Conservation (phyloP, 768 basidiomycete genomes). For the Calocera viscosa region DNA sequence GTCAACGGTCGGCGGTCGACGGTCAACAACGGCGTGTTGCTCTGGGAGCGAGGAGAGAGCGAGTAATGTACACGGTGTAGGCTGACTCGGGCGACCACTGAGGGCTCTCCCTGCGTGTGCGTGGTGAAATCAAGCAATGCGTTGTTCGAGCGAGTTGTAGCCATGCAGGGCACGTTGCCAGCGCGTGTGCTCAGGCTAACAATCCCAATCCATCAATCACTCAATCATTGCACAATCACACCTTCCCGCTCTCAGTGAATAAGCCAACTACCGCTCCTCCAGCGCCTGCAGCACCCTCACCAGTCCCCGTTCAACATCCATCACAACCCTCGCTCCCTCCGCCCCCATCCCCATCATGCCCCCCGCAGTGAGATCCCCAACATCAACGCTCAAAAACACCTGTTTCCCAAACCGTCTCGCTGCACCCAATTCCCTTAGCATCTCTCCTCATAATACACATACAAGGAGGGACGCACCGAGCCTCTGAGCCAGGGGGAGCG, state of each 20-base stretch:
- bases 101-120: no score
- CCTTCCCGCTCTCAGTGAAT: no score
- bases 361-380: constrained; percentile 22
- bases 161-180: neutral
- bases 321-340: constrained; percentile 36
- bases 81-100: no score
- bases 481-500: constrained; percentile 64
- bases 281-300: constrained; percentile 36
- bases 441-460: no score
- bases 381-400: constrained; percentile 63
- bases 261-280: constrained; percentile 17
- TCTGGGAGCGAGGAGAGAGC: neutral
- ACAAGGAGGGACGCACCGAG: constrained; percentile 42
- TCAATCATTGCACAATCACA: no score
- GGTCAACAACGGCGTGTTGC: no score
- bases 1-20: no score
- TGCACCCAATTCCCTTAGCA: constrained; percentile 23
- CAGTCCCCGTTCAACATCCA: constrained; percentile 52
- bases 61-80: no score
- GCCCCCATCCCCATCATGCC: constrained; percentile 33
- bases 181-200: constrained; percentile 6
- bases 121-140: no score
- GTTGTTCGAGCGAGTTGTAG: no score
- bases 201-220: constrained; percentile 6
- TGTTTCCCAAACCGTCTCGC: constrained; percentile 52